Conservation (phyloP, 164 flowering plant species). For the Berberis thunbergii region DNA sequence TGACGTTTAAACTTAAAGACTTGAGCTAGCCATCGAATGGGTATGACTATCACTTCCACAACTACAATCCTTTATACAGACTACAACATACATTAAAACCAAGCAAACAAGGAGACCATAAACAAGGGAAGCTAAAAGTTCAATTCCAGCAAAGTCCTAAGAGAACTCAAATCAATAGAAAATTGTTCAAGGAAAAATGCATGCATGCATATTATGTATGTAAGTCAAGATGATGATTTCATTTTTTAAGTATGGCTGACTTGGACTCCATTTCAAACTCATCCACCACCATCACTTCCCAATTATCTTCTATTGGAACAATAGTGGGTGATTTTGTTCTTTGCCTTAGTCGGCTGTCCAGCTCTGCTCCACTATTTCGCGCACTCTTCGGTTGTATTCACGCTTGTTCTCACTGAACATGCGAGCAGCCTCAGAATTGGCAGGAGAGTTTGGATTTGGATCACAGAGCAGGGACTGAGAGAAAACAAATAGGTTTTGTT, state of each 20-base stretch:
- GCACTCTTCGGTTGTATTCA: conserved; percentile 73
- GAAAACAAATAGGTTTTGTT: not conserved
- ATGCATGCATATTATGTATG: conserved; percentile 7
- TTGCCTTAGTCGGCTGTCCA: conserved; percentile 71
- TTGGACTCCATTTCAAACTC: not conserved
- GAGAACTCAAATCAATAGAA: conserved; percentile 2
- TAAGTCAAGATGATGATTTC: not conserved
- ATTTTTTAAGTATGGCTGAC: not conserved
- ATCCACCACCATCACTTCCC: not conserved
- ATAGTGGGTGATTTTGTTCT: not conserved
- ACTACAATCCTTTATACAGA: not conserved
- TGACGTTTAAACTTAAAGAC: not conserved
- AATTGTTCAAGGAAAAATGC: not conserved
- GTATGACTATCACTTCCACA: not conserved
- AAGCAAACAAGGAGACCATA: not conserved
- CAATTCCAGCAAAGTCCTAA: conserved; percentile 1
- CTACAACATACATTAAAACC: not conserved
- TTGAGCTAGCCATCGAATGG: not conserved
- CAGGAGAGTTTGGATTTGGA: conserved; percentile 91
- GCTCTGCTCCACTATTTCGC: conserved; percentile 89
- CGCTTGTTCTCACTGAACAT: conserved; percentile 88
- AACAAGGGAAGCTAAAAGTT: not conserved
- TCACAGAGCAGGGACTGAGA: conserved; percentile 80
- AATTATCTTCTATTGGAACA: not conserved
- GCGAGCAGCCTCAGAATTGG: conserved; percentile 86